Conservation (phyloP, 352 stramenopile genomes). For the Globisporangium solare region DNA sequence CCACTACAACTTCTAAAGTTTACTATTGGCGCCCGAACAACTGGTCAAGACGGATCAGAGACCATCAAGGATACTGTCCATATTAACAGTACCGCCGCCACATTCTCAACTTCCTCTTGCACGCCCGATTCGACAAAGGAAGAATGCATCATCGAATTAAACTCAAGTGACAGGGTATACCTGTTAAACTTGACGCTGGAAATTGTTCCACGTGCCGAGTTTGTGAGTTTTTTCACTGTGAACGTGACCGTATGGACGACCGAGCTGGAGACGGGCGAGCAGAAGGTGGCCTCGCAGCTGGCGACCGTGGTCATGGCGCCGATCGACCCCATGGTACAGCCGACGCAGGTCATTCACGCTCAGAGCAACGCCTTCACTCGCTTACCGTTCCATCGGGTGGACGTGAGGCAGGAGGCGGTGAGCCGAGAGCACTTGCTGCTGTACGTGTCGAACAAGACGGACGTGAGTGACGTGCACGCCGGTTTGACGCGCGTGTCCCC, state of each 20-base stretch:
- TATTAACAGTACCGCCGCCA: too few species aligned
- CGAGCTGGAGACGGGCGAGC: constrained; percentile 30
- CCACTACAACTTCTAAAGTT: too few species aligned
- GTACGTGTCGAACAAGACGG: constrained; percentile 27
- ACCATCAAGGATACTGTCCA: too few species aligned
- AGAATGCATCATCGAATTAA: too few species aligned
- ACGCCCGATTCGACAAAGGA: too few species aligned
- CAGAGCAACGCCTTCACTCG: constrained; percentile 31
- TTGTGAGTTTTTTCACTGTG: constrained; percentile 24
- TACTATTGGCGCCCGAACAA: not conserved
- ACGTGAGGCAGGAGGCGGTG: constrained; percentile 25
- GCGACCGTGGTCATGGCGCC: constrained; percentile 27
- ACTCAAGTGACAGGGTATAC: too few species aligned
- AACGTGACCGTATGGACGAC: constrained; percentile 29
- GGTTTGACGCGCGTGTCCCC: constrained; percentile 19
- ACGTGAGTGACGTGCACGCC: constrained; percentile 35
- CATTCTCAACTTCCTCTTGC: too few species aligned
- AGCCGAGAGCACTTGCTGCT: constrained; percentile 35
- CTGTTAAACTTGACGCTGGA: too few species aligned
- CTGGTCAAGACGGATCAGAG: not conserved
- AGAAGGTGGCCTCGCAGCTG: constrained; percentile 9
- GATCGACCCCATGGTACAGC: constrained; percentile 21
- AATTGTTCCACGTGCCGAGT: too few species aligned
- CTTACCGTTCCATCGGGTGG: constrained; percentile 33
- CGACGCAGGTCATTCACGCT: constrained; percentile 13